Evolutionary conservation across 352 stramenopile species (phyloP), one percentile per base, ranked within the genome.

Genomic region (Phytophthora sojae): DNA sequence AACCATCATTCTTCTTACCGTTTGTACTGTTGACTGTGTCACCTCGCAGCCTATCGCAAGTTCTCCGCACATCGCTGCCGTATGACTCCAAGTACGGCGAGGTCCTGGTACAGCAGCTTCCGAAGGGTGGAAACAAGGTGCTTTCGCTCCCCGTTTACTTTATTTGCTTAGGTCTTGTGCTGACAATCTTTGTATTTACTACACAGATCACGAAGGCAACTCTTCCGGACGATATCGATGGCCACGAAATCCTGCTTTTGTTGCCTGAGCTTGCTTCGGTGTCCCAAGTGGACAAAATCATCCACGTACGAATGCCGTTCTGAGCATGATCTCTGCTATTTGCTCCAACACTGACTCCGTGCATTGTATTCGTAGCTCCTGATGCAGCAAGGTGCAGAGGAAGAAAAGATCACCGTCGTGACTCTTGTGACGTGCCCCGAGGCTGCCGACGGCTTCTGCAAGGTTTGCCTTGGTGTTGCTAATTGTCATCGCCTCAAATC

Each of bases 401-500:
- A 93, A 51, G 85, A 91, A 45, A 86, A 94, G 61, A 90, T 96
- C 47, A 93, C 88, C 25, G 74, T 96, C 3, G 86, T 95, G 19
- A 92, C 87, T 14, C 78, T 96, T 8, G 85, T 95, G 9, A 96
- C 87, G 30, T 93, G 86, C 57, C 89, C 85, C 0, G 87, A 93
- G 64, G 89, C 79, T n/a, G 87, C 87, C 5, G 89, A 95, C 63
- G 72, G 73, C 12, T 96, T 96, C 49, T 94, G 89, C 77, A 83
- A 93, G 69, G 86, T 91, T 61, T n/a, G 26, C 9, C 49, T 32
- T 21, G 17, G 1, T 50, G 21, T 52, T 23, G n/a, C 17, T 47
- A 21, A 19, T 15, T 53, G 5, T 30, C 3, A n/a, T 50, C 1
- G 42, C 42, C 42, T 50, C n/a, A 4, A 9, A 21, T 50, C 42